A percentile compares a stretch with the other conserved stretches of the same genome.
Evolutionary conservation across 345 rosid species (phyloP).

Genomic region (Eutrema japonicum): DNA sequence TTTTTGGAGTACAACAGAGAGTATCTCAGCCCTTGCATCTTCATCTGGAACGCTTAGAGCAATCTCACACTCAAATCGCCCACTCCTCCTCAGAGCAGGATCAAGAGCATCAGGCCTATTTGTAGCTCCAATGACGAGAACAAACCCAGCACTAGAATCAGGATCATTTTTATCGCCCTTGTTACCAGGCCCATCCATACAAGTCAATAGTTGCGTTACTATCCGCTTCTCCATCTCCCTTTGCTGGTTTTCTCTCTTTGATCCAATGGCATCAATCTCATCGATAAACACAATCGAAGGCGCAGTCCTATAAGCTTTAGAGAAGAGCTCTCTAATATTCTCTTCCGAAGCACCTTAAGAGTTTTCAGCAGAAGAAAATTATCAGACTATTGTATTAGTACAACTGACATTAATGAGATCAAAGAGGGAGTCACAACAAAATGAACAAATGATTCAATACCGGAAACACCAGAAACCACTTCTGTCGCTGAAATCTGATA

Average conservation of each 20-base stretch:
- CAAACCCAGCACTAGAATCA: conserved; percentile 55
- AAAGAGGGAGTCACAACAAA: conserved; percentile 16
- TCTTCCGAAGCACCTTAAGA: conserved; percentile 84
- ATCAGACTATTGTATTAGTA: background rate
- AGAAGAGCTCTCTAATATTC: conserved; percentile 80
- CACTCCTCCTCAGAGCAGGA: conserved; percentile 86
- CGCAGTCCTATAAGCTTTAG: conserved; percentile 77
- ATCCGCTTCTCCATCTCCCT: conserved; percentile 95
- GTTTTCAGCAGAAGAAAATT: conserved; percentile 1
- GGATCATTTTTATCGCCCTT: conserved; percentile 42
- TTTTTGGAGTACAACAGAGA: conserved; percentile 60
- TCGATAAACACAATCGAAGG: conserved; percentile 94
- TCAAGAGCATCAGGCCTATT: conserved; percentile 94
- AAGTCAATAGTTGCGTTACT: conserved; percentile 87
- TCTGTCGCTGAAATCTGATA: conserved; percentile 89
- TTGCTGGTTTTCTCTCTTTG: conserved; percentile 84
- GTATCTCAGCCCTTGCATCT: conserved; percentile 78
- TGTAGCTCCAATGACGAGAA: conserved; percentile 95
- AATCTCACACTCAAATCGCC: conserved; percentile 94
- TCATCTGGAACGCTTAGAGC: conserved; percentile 81
- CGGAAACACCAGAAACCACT: conserved; percentile 85
- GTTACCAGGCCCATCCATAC: conserved; percentile 82
- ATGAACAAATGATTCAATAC: conserved; percentile 45
- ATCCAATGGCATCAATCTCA: conserved; percentile 95
- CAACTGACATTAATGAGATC: background rate